Conservation (phyloP, 192 early-diverging fungal genomes). For the Dimargaris verticillata region DNA sequence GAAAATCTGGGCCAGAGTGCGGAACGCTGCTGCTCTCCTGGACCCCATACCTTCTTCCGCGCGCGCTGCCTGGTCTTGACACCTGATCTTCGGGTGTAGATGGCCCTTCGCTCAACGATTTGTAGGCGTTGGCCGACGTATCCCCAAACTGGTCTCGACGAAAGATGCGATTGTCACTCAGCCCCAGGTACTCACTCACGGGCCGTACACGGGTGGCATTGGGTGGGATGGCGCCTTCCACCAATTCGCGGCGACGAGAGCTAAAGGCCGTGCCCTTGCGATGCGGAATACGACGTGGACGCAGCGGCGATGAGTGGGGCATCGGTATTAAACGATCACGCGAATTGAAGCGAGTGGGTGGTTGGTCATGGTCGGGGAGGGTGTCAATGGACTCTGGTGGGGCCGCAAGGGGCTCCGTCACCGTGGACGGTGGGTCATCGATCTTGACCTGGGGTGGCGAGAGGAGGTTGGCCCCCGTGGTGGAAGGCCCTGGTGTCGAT, state of each 20-base stretch:
- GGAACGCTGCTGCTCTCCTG: no score
- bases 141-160: no score
- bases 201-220: conserved; percentile 2
- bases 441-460: neutral
- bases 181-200: neutral
- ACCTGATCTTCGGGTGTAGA: no score
- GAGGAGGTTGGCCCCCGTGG: no score
- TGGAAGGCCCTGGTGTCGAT: neutral
- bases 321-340: neutral
- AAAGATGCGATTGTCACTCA: no score
- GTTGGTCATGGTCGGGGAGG: neutral
- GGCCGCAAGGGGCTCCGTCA: neutral
- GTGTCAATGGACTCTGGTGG: neutral
- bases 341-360: neutral
- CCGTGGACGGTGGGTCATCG: neutral
- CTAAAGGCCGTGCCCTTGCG: conserved; percentile 10
- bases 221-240: neutral
- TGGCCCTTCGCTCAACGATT: no score
- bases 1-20: no score
- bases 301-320: neutral
- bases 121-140: no score
- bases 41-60: no score
- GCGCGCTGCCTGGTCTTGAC: no score
- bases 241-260: conserved; percentile 8
- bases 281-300: neutral